Base-by-base conservation (phyloP, 331 rosid species). In the Pyracantha coccinea region DNA sequence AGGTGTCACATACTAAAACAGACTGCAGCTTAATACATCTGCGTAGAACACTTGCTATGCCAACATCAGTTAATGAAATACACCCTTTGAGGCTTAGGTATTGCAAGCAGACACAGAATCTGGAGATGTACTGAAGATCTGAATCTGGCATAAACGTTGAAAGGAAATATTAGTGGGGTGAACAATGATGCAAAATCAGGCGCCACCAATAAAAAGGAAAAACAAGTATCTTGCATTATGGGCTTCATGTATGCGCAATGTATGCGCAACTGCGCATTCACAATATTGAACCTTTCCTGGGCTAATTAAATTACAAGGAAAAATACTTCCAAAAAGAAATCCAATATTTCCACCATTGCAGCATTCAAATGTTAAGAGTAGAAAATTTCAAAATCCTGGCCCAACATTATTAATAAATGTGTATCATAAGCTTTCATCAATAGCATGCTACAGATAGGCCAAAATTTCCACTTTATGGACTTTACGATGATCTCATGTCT, bases 41-140 rank as follows among this genome's bases (percentile, higher is more conserved):
- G 76, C 14, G 0, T 44, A 92, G 70, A 81, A 92, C 82, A 72
- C 80, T 74, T 61, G 96, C 86, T 76, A 92, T 81, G 76, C 93
- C 93, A 75, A 47, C 78, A 80, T 92, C 97, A 44, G 97, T 83
- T 71, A 90, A 89, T 31, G 83, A 82, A 74, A 75, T 81, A 78
- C 97, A 92, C 77, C 93, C 96, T 69, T 79, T 88, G 68, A 92
- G 75, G 83, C 90, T 90, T 83, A 92, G 80, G 80, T 90, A 85
- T 23, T 75, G 75, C 80, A 92, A 76, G 66, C 84, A 82, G 85
- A 77, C 73, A 69, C 90, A 86, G 33, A 80, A 75, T 78, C 71
- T 81, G 77, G 96, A 84, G 83, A 90, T 85, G 73, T 79, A 72
- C 62, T 65, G 85, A 68, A 92, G 88, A 78, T 74, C 83, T 66